Evolutionary conservation across 2,329 filamentous ascomycete genomes (phyloP), one percentile per base, ranked within the genome.

Genomic region (Colletotrichum eremochloae): DNA sequence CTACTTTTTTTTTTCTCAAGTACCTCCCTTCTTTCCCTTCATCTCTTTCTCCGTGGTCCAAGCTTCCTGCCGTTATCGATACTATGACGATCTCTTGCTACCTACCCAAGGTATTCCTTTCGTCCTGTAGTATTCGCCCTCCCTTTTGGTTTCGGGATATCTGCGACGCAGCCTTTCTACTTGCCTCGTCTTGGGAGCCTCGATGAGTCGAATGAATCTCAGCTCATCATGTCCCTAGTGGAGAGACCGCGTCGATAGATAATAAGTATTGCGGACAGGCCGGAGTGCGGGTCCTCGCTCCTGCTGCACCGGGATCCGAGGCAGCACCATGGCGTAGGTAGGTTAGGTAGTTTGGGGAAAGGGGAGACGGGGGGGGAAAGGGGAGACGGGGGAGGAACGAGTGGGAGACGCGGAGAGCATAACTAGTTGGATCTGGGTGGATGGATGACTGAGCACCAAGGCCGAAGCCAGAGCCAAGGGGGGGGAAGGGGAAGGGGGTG

Each of bases 31-130:
- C 8, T 33, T 9, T 14, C 3, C 11, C 3, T 53, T 18, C 0
- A 5, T 18, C 4, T 44, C 42, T 14, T 36, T 12, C 9, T 11
- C 1, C 5, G 5, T 68, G 68, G 68, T 52, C 44, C 68, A 52
- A 58, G 68, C 64, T 36, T n/a, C 36, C 31, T n/a, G 33, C 15
- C 52, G 15, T 55, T 68, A 31, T 36, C 31, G 63, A 50, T 33
- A 48, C 40, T 38, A 29, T 20, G 15, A 8, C 24, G 24, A 24
- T 24, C 24, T 24, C 24, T 24, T 1, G 24, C 24, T 24, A 24
- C 24, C 24, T 24, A 24, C 24, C 24, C 24, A 24, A 24, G 24
- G 24, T 24, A 24, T 24, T 1, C 24, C 24, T 24, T 24, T 24
- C 24, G 24, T 24, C 24, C 24, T 24, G 24, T 24, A 24, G 24